Base-by-base conservation (phyloP, 2,329 filamentous ascomycete species). In the Pseudonectria buxi region DNA sequence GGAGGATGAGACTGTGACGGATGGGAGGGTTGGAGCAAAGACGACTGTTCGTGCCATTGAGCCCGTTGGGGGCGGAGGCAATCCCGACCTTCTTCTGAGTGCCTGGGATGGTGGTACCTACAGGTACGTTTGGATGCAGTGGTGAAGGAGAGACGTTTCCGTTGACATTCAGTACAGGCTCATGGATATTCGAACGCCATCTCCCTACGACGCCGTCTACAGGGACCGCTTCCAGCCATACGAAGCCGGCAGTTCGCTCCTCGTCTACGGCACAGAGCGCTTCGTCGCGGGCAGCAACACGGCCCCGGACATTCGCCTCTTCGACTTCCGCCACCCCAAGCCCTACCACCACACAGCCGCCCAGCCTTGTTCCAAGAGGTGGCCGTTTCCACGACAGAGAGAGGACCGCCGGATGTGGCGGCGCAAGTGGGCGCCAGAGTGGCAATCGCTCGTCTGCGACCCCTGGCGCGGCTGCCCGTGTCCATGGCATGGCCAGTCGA, bases 81-180 rank as follows among this genome's bases (percentile, higher is more conserved):
- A 56, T 14, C 56, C 58, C 2, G 64, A 59, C 14, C 52, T 72
- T 2, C 47, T 76, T 6, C 59, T 77, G 10, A 71, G 64, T 36
- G 63, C 70, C 4, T 76, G 72, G 71, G 64, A 69, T 28, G 71
- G 76, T 35, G 72, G 72, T 7, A 72, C 66, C 1, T 63, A 67
- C 35, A 62, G 67, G 50, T 56, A 39, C 35, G 52, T 41, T 29
- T 12, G n/a, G n/a, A n/a, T n/a, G n/a, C n/a, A n/a, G n/a, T n/a
- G n/a, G n/a, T n/a, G n/a, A n/a, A n/a, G n/a, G n/a, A n/a, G n/a
- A n/a, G n/a, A n/a, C n/a, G n/a, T n/a, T n/a, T n/a, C n/a, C n/a
- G n/a, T n/a, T n/a, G n/a, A n/a, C n/a, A n/a, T n/a, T n/a, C n/a
- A n/a, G n/a, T 9, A 13, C 29, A 65, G 59, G 15, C 64, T 76